Evolutionary conservation across 495 filamentous ascomycete species (phyloP).

Genomic region (Penicillium psychrofluorescens): DNA sequence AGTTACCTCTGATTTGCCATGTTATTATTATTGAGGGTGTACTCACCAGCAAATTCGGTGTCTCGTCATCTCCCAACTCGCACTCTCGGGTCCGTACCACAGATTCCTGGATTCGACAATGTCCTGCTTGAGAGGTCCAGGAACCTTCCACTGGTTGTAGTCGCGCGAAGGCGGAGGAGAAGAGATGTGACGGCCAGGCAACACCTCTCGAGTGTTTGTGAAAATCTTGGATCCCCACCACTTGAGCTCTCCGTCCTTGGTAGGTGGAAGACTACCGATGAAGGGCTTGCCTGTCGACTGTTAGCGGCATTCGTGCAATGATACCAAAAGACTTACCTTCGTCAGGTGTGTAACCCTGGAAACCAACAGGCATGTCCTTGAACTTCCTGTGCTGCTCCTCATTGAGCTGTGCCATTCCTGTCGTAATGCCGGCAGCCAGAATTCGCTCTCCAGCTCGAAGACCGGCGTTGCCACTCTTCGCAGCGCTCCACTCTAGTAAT

Average conservation of each 20-base stretch:
- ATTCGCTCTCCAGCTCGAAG: conserved; percentile 47
- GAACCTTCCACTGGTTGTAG: conserved; percentile 43
- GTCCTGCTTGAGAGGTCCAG: conserved; percentile 27
- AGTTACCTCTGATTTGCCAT: not conserved
- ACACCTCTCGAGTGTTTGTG: conserved; percentile 39
- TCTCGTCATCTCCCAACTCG: conserved; percentile 29
- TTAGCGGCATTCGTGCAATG: conserved; percentile 4
- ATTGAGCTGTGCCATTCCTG: conserved; percentile 32
- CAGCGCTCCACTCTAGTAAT: conserved; percentile 48
- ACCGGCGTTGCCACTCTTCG: conserved; percentile 26
- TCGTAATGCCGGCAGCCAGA: conserved; percentile 47
- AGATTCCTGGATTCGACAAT: conserved; percentile 26
- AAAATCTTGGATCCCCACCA: conserved; percentile 47
- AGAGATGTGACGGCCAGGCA: conserved; percentile 37
- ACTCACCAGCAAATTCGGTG: conserved; percentile 41
- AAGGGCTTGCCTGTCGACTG: conserved; percentile 20
- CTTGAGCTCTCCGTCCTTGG: conserved; percentile 39
- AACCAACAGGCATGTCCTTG: conserved; percentile 29
- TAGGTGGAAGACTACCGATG: conserved; percentile 24
- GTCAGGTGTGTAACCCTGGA: conserved; percentile 26
- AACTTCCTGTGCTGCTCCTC: conserved; percentile 20
- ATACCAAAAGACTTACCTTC: conserved; percentile 14
- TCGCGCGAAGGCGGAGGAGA: conserved; percentile 35
- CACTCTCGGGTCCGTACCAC: conserved; percentile 30
- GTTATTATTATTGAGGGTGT: not conserved